These are phyloP conservation scores for Picochlorum costavermella DNA, from an alignment of 139 green algal species.

Conservation along the genomic window DNA sequence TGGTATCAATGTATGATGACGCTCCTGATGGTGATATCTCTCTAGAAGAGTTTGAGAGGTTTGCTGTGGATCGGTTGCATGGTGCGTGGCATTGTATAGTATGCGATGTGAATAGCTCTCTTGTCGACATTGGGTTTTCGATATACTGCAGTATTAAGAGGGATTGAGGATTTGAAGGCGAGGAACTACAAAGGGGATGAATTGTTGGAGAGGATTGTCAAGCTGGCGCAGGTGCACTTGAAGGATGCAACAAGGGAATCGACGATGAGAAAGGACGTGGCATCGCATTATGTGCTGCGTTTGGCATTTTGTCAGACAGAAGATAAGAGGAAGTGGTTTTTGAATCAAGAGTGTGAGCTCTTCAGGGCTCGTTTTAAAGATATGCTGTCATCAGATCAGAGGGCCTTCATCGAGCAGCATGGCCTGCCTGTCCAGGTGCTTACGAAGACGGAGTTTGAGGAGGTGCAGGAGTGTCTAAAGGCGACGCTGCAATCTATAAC, in stretches of 20 bases:
- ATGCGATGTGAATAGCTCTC: neutral
- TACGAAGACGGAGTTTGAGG: conserved; percentile 27
- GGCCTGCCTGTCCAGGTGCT: conserved; percentile 52
- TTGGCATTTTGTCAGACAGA: conserved; percentile 86
- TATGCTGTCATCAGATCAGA: conserved; percentile 31
- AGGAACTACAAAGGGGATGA: conserved; percentile 48
- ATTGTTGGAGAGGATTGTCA: conserved; percentile 31
- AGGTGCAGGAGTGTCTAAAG: conserved; percentile 35
- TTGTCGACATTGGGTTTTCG: neutral
- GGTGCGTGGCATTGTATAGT: conserved; percentile 34
- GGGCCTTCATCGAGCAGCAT: conserved; percentile 47
- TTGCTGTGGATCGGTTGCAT: conserved; percentile 75
- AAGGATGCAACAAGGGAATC: conserved; percentile 29
- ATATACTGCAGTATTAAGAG: conserved; percentile 67
- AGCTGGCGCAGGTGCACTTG: conserved; percentile 42
- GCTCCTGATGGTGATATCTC: conserved; percentile 60
- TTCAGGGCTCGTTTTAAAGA: conserved; percentile 48
- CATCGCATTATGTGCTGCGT: conserved; percentile 87
- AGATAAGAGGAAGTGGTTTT: conserved; percentile 81
- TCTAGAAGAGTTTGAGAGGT: conserved; percentile 89
- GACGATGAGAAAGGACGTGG: conserved; percentile 47
- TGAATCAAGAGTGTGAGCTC: conserved; percentile 74
- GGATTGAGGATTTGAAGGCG: conserved; percentile 72
- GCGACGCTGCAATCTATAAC: conserved; percentile 3
- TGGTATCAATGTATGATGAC: conserved; percentile 66